Conservation (phyloP, 1,284 basidiomycete species). For the Microbotryum intermedium region DNA sequence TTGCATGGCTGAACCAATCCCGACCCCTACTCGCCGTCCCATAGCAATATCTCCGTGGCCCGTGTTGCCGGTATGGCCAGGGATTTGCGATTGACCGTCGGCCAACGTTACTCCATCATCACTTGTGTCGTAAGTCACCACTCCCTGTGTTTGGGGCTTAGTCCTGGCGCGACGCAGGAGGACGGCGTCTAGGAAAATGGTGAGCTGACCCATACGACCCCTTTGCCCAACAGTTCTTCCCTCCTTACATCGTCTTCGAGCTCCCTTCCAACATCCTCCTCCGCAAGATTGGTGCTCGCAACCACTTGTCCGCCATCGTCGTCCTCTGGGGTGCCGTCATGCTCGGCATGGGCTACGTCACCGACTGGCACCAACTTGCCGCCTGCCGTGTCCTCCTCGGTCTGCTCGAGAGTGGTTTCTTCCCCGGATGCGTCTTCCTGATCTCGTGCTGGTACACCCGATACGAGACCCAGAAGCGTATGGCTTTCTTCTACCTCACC, state of each 20-base stretch:
- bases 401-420: slow-evolving; percentile 37
- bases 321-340: slow-evolving; percentile 41
- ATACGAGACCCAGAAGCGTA: slow-evolving; percentile 40
- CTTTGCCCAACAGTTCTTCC: slow-evolving; percentile 34
- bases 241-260: slow-evolving; percentile 34
- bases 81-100: slow-evolving; percentile 34
- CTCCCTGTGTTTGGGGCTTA: too few species aligned
- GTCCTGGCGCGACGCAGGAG: too few species aligned
- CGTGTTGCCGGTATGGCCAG: slow-evolving; percentile 37
- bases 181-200: too few species aligned
- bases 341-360: slow-evolving; percentile 39
- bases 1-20: background rate
- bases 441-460: slow-evolving; percentile 45
- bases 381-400: slow-evolving; percentile 42
- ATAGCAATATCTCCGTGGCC: slow-evolving; percentile 34
- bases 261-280: slow-evolving; percentile 35
- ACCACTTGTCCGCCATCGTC: slow-evolving; percentile 37
- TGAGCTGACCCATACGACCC: too few species aligned
- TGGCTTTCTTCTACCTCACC: slow-evolving; percentile 43
- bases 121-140: too few species aligned
- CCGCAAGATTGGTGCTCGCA: slow-evolving; percentile 40
- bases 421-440: slow-evolving; percentile 39
- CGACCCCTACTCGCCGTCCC: slow-evolving; percentile 5
- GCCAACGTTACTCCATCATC: slow-evolving; percentile 37
- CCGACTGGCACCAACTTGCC: slow-evolving; percentile 38